Base-by-base conservation (phyloP, 2,329 filamentous ascomycete genomes). In the Cladosporium oxysporum region DNA sequence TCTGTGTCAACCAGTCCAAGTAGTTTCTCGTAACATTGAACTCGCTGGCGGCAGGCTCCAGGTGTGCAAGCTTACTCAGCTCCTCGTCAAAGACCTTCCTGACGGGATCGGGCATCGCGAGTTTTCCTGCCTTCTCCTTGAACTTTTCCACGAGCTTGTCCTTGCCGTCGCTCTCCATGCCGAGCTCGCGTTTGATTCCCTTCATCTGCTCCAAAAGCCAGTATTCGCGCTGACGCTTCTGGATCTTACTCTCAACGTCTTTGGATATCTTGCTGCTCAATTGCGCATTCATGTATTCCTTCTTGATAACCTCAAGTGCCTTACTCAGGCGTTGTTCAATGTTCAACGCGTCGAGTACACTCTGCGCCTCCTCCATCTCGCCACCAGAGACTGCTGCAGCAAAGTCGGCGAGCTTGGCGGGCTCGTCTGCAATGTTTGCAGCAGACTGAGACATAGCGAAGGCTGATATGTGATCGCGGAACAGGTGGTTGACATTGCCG, bases 201-300 rank as follows among this genome's bases (percentile, higher is more conserved):
- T 98, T 98, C 93, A 99, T 97, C 78, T 99, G 96, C 80, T 99
- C 95, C 92, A 97, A 96, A 57, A 99, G 83, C 91, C 93, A 98
- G 81, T 98, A 99, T 76, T 99, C 95, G 62, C 95, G 89, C 78
- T 99, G 95, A 33, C 94, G 90, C 81, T 99, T 98, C 73, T 93
- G 93, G 63, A 99, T 98, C 80, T 97, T 97, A 75, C 88, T 92
- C 78, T 98, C 95, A 21, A 99, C 96, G 75, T 99, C 95, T 80
- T 97, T 97, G 66, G 91, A 92, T 66, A 99, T 98, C 83, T 98
- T 99, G 66, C 91, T 94, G 78, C 97, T 94, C 33, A 99, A 83
- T 76, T 98, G 92, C 0, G 95, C 95, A 72, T 98, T 99, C 91
- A 98, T 97, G 63, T 97, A 87, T 81, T 99, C 95, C 79, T 97